Evolutionary conservation across 768 basidiomycete genomes (phyloP).

Genomic region (Lactifluus pinguis): DNA sequence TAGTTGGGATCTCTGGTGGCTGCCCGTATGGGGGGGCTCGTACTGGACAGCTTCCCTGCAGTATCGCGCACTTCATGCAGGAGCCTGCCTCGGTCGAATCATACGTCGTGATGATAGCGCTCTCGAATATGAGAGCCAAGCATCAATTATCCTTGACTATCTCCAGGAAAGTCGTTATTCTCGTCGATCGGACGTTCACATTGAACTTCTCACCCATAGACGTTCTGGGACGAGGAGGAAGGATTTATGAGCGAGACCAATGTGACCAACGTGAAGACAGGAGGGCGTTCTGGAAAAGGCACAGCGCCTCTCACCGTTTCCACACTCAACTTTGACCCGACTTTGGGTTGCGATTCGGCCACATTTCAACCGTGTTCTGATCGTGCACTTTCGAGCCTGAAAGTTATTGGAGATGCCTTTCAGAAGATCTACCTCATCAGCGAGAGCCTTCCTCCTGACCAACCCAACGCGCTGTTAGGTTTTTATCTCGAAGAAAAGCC

Average conservation of each 20-base stretch:
- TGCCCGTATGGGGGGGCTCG: no score
- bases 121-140: no score
- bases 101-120: no score
- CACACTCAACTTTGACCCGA: conserved; percentile 25
- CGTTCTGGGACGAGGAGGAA: background rate
- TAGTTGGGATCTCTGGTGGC: no score
- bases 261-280: conserved; percentile 9
- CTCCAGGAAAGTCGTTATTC: no score
- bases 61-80: background rate
- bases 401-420: no score
- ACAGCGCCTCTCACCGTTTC: conserved; percentile 26
- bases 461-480: conserved; percentile 1
- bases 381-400: no score
- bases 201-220: background rate
- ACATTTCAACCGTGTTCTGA: no score
- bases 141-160: no score
- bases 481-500: conserved; percentile 3
- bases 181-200: background rate
- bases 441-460: no score
- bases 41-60: conserved; percentile 6
- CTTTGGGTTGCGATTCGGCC: conserved; percentile 11
- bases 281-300: conserved; percentile 23
- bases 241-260: background rate
- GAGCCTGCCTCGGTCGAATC: no score
- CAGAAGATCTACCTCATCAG: no score